phyloP scores from a whole-genome alignment of 805 yeast species.

The Metschnikowia colocasiae region DNA sequence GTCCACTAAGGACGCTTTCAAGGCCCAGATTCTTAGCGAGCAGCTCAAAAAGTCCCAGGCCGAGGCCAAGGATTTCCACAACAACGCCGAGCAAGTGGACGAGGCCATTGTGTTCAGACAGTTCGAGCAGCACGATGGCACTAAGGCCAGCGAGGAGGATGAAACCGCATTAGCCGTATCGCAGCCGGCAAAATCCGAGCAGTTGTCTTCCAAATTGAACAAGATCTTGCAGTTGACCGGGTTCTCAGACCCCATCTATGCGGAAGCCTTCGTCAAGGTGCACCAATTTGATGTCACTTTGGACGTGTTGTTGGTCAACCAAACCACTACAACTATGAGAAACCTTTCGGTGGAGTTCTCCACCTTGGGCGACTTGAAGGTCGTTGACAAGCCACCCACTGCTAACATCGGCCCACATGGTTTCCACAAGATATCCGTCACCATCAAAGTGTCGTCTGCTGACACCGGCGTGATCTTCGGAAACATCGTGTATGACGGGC shows the following conservation, averaged over 20 bases:
- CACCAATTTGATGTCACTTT: conserved; percentile 94
- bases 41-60: conserved; percentile 55
- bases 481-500: conserved; percentile 94
- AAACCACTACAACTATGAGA: conserved; percentile 85
- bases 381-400: conserved; percentile 84
- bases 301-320: conserved; percentile 91
- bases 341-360: conserved; percentile 93
- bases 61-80: conserved; percentile 54
- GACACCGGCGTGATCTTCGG: conserved; percentile 98
- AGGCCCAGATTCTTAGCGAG: conserved; percentile 58
- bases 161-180: conserved; percentile 57
- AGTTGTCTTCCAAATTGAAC: conserved; percentile 72
- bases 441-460: conserved; percentile 92
- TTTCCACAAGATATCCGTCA: conserved; percentile 82
- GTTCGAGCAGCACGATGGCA: conserved; percentile 45
- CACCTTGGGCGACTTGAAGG: conserved; percentile 92
- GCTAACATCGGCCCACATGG: conserved; percentile 97
- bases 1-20: conserved; percentile 84
- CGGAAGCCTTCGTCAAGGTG: conserved; percentile 94
- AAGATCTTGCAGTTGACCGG: conserved; percentile 96
- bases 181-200: conserved; percentile 50
- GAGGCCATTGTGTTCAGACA: conserved; percentile 78
- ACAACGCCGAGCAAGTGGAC: conserved; percentile 72
- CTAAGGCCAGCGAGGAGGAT: conserved; percentile 28
- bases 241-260: conserved; percentile 95